Conservation (phyloP, 192 early-diverging fungal species). For the Gorgonomyces haynaldii region DNA sequence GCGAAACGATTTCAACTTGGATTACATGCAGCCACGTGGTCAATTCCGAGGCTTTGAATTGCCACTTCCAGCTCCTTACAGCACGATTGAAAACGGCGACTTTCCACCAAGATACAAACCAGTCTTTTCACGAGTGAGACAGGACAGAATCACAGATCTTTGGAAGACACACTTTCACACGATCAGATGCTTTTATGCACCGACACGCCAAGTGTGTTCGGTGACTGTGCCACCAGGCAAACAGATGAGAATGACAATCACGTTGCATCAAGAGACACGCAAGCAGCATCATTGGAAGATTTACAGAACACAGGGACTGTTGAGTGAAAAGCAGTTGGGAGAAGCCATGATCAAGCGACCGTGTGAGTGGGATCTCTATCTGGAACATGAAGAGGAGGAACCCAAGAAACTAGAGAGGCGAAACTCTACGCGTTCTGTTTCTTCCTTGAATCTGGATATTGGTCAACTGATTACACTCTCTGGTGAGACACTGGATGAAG, state of each 20-base stretch:
- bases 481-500: background rate
- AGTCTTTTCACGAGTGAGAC: background rate
- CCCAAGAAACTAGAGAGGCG: background rate
- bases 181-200: background rate
- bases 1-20: conserved; percentile 28
- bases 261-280: background rate
- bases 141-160: conserved; percentile 2
- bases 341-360: too few relatives aligned
- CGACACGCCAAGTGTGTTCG: background rate
- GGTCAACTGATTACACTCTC: background rate
- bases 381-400: too few relatives aligned
- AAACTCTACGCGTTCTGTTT: background rate
- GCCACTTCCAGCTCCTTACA: background rate
- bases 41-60: background rate
- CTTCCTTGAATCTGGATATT: background rate
- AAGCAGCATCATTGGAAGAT: too few relatives aligned
- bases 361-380: too few relatives aligned
- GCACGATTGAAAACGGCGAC: background rate
- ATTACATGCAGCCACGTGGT: conserved; percentile 11
- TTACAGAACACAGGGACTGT: too few relatives aligned
- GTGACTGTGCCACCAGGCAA: background rate
- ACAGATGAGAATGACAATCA: background rate
- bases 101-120: conserved; percentile 9
- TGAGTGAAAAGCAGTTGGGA: too few relatives aligned
- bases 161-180: conserved; percentile 4